Base-by-base conservation (phyloP, 306 rosid genomes). In the Styphnolobium japonicum region DNA sequence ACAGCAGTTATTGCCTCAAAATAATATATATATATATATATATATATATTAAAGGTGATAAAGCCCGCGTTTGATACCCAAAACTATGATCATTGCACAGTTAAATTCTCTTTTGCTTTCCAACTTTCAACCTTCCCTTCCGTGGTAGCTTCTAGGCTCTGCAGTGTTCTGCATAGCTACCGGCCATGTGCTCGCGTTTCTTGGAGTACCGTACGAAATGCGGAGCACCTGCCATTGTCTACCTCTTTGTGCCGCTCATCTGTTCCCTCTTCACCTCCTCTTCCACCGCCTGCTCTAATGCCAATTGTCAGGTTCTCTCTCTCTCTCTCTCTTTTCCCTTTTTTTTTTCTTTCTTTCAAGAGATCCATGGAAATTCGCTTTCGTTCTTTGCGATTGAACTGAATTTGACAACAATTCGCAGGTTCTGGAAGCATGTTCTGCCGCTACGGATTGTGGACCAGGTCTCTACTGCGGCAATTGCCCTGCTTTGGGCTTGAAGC, bases 391-490 rank as follows among this genome's bases (percentile, higher is more conserved):
- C 9, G 64, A 83, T 80, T 85, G 23, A 69, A 70, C 85, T 83
- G 16, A 71, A 61, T 43, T 27, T 76, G 52, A 15, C n/a, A 3
- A 10, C 22, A 31, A 66, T 79, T 83, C 55, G 6, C 93, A 95
- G 98, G 84, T 87, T 86, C 78, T 84, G 18, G 92, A 89, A 84
- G 68, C 96, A 40, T 95, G 99, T 75, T 80, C 92, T 1, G 81
- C 86, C 7, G 75, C 93, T 42, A 85, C 89, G 7, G 93, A 91
- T 81, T 95, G 99, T 78, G 96, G 90, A n/a, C 19, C 91, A 4
- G 93, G 97, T 48, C 94, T 95, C 10, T 95, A 90, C 77, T 95
- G 99, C 71, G 98, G 99, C 57, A 90, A 93, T 68, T 95, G 99
- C 75, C 98, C 97, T 65, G 80, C 91, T 83, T 83, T 87, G 62